Conservation (phyloP, 306 rosid species). For the Pyrus communis region DNA sequence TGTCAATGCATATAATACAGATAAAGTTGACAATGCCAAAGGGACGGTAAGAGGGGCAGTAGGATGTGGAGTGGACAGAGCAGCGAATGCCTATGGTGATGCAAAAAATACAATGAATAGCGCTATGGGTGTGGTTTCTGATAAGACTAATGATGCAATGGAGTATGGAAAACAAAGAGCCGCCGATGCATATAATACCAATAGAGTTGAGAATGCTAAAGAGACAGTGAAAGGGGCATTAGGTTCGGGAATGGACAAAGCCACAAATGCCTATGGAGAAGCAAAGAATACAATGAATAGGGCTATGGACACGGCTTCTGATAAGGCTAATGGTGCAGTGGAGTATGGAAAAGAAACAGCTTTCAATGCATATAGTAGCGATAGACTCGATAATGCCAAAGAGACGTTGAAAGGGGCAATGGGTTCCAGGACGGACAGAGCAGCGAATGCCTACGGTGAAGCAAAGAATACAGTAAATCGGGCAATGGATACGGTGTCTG, state of each 20-base stretch:
- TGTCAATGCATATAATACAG: constrained; percentile 1
- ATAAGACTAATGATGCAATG: background rate
- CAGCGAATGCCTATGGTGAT: constrained; percentile 5
- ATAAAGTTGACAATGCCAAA: background rate
- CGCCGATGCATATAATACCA: constrained; percentile 5
- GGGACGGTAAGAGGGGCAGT: background rate
- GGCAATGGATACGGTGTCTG: background rate
- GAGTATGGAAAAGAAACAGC: constrained; percentile 17
- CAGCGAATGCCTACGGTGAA: background rate
- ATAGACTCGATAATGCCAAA: background rate
- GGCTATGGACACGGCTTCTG: background rate
- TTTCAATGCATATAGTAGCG: background rate
- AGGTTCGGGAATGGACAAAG: background rate
- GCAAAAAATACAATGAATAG: background rate
- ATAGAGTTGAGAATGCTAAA: background rate
- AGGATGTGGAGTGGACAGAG: constrained; percentile 8
- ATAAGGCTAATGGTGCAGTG: background rate
- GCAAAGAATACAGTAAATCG: background rate
- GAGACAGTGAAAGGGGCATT: background rate
- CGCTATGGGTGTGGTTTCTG: background rate
- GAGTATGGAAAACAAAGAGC: constrained; percentile 12
- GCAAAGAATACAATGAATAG: background rate
- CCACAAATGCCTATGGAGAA: background rate
- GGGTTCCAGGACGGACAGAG: background rate
- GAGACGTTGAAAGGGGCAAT: background rate